Conservation (phyloP, 768 basidiomycete species). For the Hypholoma fasciculare region DNA sequence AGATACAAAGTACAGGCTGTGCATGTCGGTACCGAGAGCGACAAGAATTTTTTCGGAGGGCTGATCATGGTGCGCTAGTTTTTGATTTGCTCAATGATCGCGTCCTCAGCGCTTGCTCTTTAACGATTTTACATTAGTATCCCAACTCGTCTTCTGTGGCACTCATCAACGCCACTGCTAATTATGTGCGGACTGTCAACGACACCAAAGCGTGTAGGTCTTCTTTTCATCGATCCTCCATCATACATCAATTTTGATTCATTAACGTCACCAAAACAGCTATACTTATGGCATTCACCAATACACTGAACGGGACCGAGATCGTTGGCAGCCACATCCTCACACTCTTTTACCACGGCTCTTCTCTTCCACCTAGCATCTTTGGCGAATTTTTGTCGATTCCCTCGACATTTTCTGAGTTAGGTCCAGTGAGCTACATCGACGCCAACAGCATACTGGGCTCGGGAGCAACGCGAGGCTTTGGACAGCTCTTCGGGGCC, state of each 20-base stretch:
- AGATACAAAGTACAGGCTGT: conserved; percentile 40
- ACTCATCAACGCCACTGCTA: conserved; percentile 34
- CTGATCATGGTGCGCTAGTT: conserved; percentile 30
- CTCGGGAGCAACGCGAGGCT: conserved; percentile 27
- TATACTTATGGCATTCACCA: conserved; percentile 23
- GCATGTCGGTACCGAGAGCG: conserved; percentile 36
- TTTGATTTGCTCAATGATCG: neutral
- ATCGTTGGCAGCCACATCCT: conserved; percentile 25
- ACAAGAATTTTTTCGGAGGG: conserved; percentile 41
- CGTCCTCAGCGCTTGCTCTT: conserved; percentile 8
- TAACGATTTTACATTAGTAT: conserved; percentile 22
- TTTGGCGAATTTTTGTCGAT: conserved; percentile 42
- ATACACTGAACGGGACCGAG: conserved; percentile 21
- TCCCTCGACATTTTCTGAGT: conserved; percentile 23
- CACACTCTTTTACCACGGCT: conserved; percentile 37
- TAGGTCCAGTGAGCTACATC: conserved; percentile 35
- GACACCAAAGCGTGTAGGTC: conserved; percentile 39
- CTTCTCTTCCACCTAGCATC: conserved; percentile 28
- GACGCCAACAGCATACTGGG: conserved; percentile 33
- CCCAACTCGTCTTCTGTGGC: conserved; percentile 37
- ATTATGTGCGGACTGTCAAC: conserved; percentile 33
- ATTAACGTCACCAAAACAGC: conserved; percentile 16
- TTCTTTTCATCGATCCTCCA: neutral
- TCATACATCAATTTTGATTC: neutral
- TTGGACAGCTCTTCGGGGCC: conserved; percentile 34